Evolutionary conservation across 2,329 filamentous ascomycete genomes (phyloP).

Genomic region (Venturia carpophila): DNA sequence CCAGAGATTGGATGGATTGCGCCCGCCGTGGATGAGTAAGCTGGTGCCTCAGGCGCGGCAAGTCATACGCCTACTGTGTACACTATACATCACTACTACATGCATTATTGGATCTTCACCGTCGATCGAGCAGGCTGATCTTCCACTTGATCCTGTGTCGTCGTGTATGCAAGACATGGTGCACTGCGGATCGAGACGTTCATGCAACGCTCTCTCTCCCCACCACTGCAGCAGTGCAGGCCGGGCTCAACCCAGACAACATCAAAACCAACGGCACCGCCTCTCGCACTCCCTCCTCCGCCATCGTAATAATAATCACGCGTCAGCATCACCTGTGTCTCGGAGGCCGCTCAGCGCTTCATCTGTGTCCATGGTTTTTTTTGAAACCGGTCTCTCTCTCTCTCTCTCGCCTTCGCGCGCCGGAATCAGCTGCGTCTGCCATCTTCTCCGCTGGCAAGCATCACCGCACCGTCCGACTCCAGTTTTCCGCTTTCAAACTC

Average conservation of each 20-base stretch:
- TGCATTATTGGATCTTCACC: too few species aligned
- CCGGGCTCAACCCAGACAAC: too few species aligned
- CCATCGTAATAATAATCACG: neutral
- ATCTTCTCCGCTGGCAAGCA: neutral
- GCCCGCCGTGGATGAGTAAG: neutral
- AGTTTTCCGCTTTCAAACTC: neutral
- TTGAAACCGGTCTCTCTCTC: neutral
- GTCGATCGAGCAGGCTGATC: too few species aligned
- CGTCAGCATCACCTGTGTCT: neutral
- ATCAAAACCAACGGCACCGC: neutral
- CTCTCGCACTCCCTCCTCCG: neutral
- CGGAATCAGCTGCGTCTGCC: neutral
- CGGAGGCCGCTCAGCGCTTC: slow-evolving; percentile 6
- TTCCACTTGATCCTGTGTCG: neutral
- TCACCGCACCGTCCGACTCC: neutral
- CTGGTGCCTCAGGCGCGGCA: neutral
- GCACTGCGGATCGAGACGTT: neutral
- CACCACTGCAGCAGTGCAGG: too few species aligned
- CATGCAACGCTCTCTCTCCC: neutral
- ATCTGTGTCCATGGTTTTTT: neutral
- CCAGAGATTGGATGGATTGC: neutral
- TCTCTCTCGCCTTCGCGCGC: neutral
- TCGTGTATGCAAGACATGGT: too few species aligned
- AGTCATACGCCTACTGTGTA: neutral
- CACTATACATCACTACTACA: neutral